Evolutionary conservation across 2,329 filamentous ascomycete genomes (phyloP), one percentile per base, ranked within the genome.

Genomic region (Colletotrichum sidae): DNA sequence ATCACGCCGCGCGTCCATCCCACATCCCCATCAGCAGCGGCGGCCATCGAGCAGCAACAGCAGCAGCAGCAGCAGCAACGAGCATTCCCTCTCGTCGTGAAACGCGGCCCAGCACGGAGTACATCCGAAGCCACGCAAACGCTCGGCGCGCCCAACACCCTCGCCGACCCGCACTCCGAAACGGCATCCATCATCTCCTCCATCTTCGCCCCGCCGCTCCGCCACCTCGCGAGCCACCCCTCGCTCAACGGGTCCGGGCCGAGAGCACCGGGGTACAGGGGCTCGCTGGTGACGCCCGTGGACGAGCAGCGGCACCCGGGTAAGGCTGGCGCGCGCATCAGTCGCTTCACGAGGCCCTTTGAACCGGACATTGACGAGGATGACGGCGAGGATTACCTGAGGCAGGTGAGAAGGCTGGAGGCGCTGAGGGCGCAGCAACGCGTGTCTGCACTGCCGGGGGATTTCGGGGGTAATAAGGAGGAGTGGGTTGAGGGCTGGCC

Each of bases 241-340:
- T 65, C 64, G 11, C 39, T 67, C 2, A 44, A 46, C 12, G 51
- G 54, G 0, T 51, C 59, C 9, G 1, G 10, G 35, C 35, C 57
- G 12, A 38, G 8, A 6, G 13, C 37, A 2, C 6, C 15, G 1
- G 17, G 42, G 15, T 45, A 42, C 15, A 38, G 47, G 25, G 39
- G 15, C 1, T 51, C 55, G 12, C 15, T 44, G 7, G 13, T 51
- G 6, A 67, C 53, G 8, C 59, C 65, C 8, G 37, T 65, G 7
- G 44, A 55, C 39, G 60, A 69, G 54, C 65, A 67, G 45, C 42
- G 65, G 2, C 60, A 60, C 8, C 52, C 60, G 15, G 65, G 67
- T 15, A 60, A 67, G 57, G 56, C 56, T 12, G 47, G 64, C 1
- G 56, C 37, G 4, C 11, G 73, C 0, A 64, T 67, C 7, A 67